These are phyloP conservation scores for Trichosporon sp. DNA, from an alignment of 1,284 basidiomycete species.

Conservation along the genomic window DNA sequence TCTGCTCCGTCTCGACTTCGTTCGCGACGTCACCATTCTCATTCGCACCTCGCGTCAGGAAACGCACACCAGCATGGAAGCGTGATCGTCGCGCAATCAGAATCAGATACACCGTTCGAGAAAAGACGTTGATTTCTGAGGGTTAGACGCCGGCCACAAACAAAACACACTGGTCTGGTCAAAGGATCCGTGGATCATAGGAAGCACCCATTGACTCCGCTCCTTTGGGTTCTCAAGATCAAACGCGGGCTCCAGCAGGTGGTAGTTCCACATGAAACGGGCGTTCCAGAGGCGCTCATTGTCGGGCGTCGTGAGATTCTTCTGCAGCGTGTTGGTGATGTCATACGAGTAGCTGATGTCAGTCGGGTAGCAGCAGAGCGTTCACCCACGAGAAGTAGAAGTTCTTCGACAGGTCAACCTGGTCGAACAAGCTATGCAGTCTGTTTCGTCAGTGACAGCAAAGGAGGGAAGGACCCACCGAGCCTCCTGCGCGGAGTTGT, in stretches of 20 bases:
- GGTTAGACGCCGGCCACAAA: constrained; percentile 11
- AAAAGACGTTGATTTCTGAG: constrained; percentile 84
- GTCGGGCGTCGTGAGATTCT: constrained; percentile 74
- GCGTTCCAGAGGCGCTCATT: constrained; percentile 67
- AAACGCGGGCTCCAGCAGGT: constrained; percentile 73
- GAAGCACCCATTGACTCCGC: constrained; percentile 82
- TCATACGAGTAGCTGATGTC: constrained; percentile 86
- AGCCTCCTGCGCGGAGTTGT: constrained; percentile 79
- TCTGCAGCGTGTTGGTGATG: constrained; percentile 89
- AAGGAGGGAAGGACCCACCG: constrained; percentile 54
- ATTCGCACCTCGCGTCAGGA: constrained; percentile 92
- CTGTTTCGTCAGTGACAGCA: constrained; percentile 44
- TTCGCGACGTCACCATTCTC: constrained; percentile 93
- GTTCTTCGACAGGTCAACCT: constrained; percentile 97
- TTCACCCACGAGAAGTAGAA: constrained; percentile 89
- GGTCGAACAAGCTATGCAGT: constrained; percentile 88
- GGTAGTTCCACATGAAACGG: constrained; percentile 94
- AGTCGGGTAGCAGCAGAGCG: not conserved
- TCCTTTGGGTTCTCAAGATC: constrained; percentile 58
- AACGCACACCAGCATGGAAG: constrained; percentile 94
- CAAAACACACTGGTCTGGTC: constrained; percentile 88
- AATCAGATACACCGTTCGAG: constrained; percentile 88
- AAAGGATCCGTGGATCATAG: constrained; percentile 86
- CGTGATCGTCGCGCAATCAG: constrained; percentile 91
- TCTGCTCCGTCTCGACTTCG: constrained; percentile 98